Evolutionary conservation across 352 stramenopile species (phyloP).

Genomic region (Globisporangium carolinianum): DNA sequence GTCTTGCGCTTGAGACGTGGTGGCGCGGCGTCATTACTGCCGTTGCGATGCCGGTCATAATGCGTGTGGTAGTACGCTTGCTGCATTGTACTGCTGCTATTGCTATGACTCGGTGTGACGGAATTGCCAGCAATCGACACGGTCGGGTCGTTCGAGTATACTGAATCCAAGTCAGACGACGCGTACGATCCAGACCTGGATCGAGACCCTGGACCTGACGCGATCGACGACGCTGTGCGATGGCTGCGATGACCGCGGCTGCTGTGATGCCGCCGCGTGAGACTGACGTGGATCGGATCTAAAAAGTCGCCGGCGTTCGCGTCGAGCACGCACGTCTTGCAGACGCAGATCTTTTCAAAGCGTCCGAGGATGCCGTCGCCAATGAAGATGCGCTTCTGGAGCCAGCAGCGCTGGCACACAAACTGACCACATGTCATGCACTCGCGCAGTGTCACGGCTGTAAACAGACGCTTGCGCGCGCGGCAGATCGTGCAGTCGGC

Average conservation of each 20-base stretch:
- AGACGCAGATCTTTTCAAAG: slow-evolving; percentile 38
- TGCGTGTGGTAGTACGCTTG: slow-evolving; percentile 12
- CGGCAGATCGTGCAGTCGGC: slow-evolving; percentile 29
- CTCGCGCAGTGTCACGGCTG: slow-evolving; percentile 19
- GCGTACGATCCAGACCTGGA: slow-evolving; percentile 4
- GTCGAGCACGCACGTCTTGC: slow-evolving; percentile 28
- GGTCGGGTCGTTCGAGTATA: slow-evolving; percentile 6
- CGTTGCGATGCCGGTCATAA: background rate
- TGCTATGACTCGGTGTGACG: background rate
- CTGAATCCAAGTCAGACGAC: slow-evolving; percentile 5
- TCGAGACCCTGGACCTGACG: background rate
- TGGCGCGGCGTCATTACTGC: background rate
- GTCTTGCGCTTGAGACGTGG: background rate
- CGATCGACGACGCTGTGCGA: background rate
- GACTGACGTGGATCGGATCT: slow-evolving; percentile 12
- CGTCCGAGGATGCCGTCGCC: slow-evolving; percentile 28
- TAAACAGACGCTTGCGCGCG: slow-evolving; percentile 29
- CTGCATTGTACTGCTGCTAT: background rate
- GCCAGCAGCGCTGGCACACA: slow-evolving; percentile 39
- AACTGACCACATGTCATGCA: slow-evolving; percentile 39
- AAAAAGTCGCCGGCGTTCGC: slow-evolving; percentile 27
- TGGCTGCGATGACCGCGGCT: background rate
- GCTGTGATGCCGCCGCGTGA: slow-evolving; percentile 9
- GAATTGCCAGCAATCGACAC: background rate
- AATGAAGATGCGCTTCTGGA: slow-evolving; percentile 39